Evolutionary conservation across 257 asterid species (phyloP).

Genomic region (Plantago ovata): DNA sequence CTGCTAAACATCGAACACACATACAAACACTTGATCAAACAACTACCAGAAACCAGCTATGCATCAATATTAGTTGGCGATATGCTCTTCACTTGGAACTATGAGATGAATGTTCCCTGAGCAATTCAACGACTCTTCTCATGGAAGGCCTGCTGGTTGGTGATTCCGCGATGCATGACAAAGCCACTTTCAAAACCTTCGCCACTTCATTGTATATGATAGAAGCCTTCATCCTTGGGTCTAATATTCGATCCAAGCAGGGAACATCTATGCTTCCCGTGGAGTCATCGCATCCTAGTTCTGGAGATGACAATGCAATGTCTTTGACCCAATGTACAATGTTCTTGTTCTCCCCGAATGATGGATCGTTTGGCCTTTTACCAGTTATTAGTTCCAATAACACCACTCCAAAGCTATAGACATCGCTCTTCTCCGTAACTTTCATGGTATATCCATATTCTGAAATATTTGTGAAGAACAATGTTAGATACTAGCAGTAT

Average conservation of each 20-base stretch:
- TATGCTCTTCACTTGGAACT: conserved; percentile 23
- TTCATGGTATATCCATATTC: conserved; percentile 72
- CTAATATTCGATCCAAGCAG: conserved; percentile 38
- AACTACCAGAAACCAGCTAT: neutral
- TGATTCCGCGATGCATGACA: conserved; percentile 51
- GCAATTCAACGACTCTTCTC: conserved; percentile 73
- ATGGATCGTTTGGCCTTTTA: conserved; percentile 50
- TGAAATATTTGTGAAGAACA: conserved; percentile 24
- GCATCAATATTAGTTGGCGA: neutral
- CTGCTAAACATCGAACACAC: no score
- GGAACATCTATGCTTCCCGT: conserved; percentile 1
- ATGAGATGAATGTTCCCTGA: conserved; percentile 29
- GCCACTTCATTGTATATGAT: conserved; percentile 37
- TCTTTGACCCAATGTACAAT: conserved; percentile 66
- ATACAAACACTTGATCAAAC: no score
- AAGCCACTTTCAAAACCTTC: conserved; percentile 51
- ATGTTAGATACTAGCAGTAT: neutral
- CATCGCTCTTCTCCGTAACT: conserved; percentile 78
- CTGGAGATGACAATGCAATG: conserved; percentile 28
- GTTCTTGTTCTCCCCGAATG: conserved; percentile 50
- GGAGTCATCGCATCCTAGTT: conserved; percentile 12
- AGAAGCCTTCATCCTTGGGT: conserved; percentile 43
- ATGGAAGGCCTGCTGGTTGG: conserved; percentile 73
- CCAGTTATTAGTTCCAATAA: conserved; percentile 61
- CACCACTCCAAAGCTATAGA: conserved; percentile 76